phyloP scores from a whole-genome alignment of 345 rosid species.

The Mallotus nudiflorus region DNA sequence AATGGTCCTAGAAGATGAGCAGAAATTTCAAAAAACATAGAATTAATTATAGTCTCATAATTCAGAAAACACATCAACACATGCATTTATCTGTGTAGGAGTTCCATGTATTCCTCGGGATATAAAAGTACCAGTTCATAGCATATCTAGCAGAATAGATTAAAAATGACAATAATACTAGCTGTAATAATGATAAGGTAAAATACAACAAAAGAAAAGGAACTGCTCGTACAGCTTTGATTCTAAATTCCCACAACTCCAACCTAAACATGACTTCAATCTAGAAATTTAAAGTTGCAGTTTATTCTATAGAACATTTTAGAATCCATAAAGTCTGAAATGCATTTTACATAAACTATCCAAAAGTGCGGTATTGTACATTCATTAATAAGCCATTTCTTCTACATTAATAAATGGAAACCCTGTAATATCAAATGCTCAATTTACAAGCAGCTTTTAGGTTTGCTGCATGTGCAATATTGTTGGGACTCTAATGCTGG shows the following conservation, averaged over 20 bases:
- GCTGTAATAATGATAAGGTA: too few species aligned
- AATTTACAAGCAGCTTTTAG: background rate
- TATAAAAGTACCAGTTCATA: background rate
- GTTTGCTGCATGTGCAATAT: background rate
- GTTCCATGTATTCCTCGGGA: background rate
- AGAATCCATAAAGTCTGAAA: background rate
- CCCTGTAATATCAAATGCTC: background rate
- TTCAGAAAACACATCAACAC: background rate
- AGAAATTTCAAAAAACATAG: constrained; percentile 4
- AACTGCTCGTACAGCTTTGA: background rate
- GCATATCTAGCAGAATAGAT: too few species aligned
- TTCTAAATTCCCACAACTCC: background rate
- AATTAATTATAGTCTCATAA: too few species aligned
- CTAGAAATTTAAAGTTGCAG: background rate
- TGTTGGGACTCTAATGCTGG: too few species aligned
- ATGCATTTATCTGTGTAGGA: background rate
- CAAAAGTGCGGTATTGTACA: too few species aligned
- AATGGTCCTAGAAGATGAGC: constrained; percentile 45
- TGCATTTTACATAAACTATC: background rate
- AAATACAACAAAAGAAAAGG: background rate
- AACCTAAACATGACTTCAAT: background rate
- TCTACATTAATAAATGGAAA: too few species aligned
- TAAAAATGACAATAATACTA: too few species aligned
- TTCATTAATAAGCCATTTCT: too few species aligned
- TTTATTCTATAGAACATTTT: background rate